Evolutionary conservation across 1,284 basidiomycete genomes (phyloP).

Genomic region (Marasmius fiardii): DNA sequence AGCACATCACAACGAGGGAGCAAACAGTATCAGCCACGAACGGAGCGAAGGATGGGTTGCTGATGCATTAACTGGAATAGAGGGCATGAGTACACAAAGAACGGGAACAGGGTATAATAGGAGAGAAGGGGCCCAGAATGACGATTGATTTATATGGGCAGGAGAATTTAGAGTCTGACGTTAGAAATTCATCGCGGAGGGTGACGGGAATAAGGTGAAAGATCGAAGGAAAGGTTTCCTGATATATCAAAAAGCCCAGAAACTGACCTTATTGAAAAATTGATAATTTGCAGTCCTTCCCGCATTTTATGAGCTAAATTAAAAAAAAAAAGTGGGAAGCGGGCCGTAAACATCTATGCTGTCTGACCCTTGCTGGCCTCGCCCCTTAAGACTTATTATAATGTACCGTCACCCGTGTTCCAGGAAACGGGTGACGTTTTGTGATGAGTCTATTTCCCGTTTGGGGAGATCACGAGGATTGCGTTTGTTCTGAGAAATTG

Average conservation of each 20-base stretch:
- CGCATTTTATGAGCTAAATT: neutral
- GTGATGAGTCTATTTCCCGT: conserved; percentile 5
- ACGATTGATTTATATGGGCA: conserved; percentile 9
- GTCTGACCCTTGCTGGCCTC: neutral
- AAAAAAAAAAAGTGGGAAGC: neutral
- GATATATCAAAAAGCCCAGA: conserved; percentile 11
- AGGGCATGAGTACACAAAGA: conserved; percentile 3
- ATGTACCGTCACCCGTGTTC: neutral
- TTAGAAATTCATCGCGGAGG: conserved; percentile 10
- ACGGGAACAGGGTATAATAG: neutral
- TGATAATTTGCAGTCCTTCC: neutral
- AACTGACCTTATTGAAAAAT: neutral
- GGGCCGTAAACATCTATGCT: conserved; percentile 2
- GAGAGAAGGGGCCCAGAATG: neutral
- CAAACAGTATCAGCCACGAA: conserved; percentile 28
- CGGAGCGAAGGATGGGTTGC: conserved; percentile 59
- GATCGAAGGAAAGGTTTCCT: conserved; percentile 11
- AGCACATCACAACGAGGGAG: no score
- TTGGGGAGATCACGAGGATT: conserved; percentile 4
- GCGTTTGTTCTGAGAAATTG: no score
- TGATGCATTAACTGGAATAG: conserved; percentile 3
- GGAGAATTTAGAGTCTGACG: neutral
- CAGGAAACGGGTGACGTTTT: conserved; percentile 4
- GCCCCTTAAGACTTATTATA: conserved; percentile 1
- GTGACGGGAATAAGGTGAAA: conserved; percentile 15